Percentiles rank a stretch among this genome's conserved stretches.
Evolutionary conservation across 176 grass and related monocot genomes (phyloP).

Genomic region (Eleusine indica): DNA sequence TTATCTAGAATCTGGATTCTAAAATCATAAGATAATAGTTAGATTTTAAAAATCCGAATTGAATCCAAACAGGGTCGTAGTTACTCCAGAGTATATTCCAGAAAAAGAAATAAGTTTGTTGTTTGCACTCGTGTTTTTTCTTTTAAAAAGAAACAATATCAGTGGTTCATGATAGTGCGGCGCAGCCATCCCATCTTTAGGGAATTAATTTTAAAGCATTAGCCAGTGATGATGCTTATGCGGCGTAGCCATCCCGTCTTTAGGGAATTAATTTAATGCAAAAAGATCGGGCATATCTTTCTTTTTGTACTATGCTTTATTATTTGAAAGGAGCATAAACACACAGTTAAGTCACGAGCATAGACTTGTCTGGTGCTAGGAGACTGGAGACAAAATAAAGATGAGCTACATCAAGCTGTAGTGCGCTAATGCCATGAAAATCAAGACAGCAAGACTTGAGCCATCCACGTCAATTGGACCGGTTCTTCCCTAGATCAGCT

Average conservation of each 20-base stretch:
- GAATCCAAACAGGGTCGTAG: too few species aligned
- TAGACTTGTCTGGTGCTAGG: constrained; percentile 43
- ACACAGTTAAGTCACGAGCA: background rate
- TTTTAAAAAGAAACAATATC: too few species aligned
- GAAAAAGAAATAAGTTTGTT: too few species aligned
- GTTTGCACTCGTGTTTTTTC: too few species aligned
- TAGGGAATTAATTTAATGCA: too few species aligned
- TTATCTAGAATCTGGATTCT: too few species aligned
- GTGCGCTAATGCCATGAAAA: constrained; percentile 22
- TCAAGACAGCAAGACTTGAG: constrained; percentile 31
- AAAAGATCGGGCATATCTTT: too few species aligned
- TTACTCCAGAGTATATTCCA: too few species aligned
- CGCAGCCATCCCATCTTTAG: background rate
- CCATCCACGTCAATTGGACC: constrained; percentile 34
- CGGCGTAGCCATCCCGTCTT: background rate
- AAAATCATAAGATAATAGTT: too few species aligned
- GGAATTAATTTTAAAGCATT: too few species aligned
- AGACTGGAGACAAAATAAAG: constrained; percentile 29
- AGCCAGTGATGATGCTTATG: background rate
- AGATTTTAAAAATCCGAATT: too few species aligned
- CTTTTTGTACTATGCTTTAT: background rate
- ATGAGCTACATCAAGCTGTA: background rate
- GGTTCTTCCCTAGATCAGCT: constrained; percentile 5
- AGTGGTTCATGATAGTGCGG: too few species aligned
- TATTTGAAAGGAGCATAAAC: background rate